Evolutionary conservation across 495 filamentous ascomycete species (phyloP), one percentile per base, ranked within the genome.

Genomic region (Annulohypoxylon stygium): DNA sequence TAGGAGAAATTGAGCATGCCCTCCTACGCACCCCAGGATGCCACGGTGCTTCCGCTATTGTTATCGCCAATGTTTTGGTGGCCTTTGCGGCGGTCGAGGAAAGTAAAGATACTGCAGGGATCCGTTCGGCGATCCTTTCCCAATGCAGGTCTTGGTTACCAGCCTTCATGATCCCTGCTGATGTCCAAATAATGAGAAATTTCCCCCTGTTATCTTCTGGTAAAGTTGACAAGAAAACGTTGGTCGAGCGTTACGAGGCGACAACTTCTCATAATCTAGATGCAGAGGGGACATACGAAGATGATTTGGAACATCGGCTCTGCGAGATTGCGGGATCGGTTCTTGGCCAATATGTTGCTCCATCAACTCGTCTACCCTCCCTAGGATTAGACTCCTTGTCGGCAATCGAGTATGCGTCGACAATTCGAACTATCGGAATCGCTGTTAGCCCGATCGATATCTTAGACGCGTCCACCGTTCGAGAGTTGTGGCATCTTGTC

Each of bases 1-100:
- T 97, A 1, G 93, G 93, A 1, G 93, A 97, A 76, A 85, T 96
- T 11, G 94, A 97, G 74, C 87, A 92, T 62, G 88, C 88, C 14
- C 85, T 91, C 4, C 78, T 88, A 59, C 84, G 86, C 69, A 81
- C 87, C 0, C 76, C 83, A 1, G 85, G 84, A 4, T 86, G 85
- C 14, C 83, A 85, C 61, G 84, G 81, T 54, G 88, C 87, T 5
- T 84, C 90, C 43, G 90, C 87, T 4, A 83, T 86, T 14, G 86
- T 96, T 1, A 81, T 91, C 41, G 80, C 81, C 3, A 85, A 87
- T 3, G 85, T 83, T 6, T 78, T 96, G 26, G 86, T 95, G 36
- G 87, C 89, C 3, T 96, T 93, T 77, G 91, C 90, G 43, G 84
- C 91, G 4, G 78, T 83, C 0, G 83, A 85, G 59, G 69, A 63